Evolutionary conservation across 352 stramenopile species (phyloP).

Genomic region (Phytopythium chamaehyphon): DNA sequence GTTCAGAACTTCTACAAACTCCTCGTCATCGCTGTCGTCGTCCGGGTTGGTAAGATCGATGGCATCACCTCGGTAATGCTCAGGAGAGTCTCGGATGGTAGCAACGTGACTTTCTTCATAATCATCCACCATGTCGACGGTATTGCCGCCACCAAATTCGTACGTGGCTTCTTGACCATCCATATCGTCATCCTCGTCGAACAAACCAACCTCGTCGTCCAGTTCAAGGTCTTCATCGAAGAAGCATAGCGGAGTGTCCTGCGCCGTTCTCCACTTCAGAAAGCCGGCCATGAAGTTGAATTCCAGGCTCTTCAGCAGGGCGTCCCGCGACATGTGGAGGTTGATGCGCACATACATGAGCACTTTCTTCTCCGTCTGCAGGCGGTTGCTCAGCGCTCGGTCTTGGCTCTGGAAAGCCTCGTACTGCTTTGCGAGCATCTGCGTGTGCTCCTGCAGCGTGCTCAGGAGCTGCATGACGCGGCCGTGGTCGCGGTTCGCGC

Average conservation of each 20-base stretch:
- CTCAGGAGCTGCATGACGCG: constrained; percentile 45
- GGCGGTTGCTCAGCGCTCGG: constrained; percentile 31
- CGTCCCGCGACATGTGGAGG: constrained; percentile 19
- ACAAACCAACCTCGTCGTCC: not conserved
- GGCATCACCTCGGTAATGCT: constrained; percentile 13
- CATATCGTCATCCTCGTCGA: constrained; percentile 1
- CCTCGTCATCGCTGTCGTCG: constrained; percentile 5
- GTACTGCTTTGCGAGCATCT: constrained; percentile 32
- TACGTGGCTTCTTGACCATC: not conserved
- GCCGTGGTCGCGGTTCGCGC: constrained; percentile 32
- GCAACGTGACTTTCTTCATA: constrained; percentile 6
- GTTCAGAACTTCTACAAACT: constrained; percentile 1
- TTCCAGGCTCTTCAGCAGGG: constrained; percentile 32
- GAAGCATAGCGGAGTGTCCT: not conserved
- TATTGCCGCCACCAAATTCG: constrained; percentile 9
- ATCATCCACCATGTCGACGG: constrained; percentile 7
- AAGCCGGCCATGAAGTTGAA: constrained; percentile 59
- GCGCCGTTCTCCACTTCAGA: constrained; percentile 34
- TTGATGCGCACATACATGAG: constrained; percentile 55
- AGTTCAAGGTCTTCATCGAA: not conserved
- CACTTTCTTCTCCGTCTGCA: constrained; percentile 61
- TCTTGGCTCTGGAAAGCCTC: constrained; percentile 32
- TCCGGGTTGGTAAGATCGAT: constrained; percentile 19
- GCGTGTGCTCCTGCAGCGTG: constrained; percentile 27
- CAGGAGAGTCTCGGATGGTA: constrained; percentile 6